phyloP scores from a whole-genome alignment of 2,329 filamentous ascomycete genomes.

The Metarhizium brunneum region DNA sequence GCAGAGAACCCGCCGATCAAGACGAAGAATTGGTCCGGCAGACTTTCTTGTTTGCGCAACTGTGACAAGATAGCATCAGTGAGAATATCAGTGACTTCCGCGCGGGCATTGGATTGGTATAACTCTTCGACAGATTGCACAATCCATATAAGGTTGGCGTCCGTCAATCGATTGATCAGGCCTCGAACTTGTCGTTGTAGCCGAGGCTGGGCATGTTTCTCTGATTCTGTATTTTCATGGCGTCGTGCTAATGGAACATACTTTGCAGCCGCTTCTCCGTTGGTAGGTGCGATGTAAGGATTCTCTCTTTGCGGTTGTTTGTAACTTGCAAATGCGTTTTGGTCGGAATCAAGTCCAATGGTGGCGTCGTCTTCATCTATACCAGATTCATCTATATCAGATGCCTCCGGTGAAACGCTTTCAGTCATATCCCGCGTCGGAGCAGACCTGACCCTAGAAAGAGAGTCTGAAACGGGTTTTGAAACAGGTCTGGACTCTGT shows the following conservation, averaged over 20 bases:
- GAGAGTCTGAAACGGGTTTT: slow-evolving; percentile 5
- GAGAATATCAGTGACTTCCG: slow-evolving; percentile 74
- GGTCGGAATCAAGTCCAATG: slow-evolving; percentile 12
- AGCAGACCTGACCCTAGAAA: slow-evolving; percentile 5
- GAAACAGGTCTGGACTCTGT: slow-evolving; percentile 7
- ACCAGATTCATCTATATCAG: neutral
- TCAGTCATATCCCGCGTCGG: neutral
- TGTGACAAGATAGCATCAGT: slow-evolving; percentile 71
- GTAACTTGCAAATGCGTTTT: slow-evolving; percentile 18
- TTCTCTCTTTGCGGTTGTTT: slow-evolving; percentile 60
- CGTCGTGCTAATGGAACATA: slow-evolving; percentile 73
- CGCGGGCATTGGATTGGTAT: slow-evolving; percentile 77
- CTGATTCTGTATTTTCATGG: slow-evolving; percentile 55
- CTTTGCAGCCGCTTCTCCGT: slow-evolving; percentile 46
- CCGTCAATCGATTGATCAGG: slow-evolving; percentile 84
- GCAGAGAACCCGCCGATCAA: slow-evolving; percentile 84
- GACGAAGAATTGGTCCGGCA: slow-evolving; percentile 85
- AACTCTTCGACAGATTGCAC: slow-evolving; percentile 72
- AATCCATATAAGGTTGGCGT: slow-evolving; percentile 80
- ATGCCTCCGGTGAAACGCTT: neutral
- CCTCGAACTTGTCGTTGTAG: slow-evolving; percentile 78
- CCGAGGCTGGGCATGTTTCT: slow-evolving; percentile 57
- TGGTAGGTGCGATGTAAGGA: slow-evolving; percentile 70
- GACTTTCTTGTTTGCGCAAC: slow-evolving; percentile 65
- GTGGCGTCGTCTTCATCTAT: slow-evolving; percentile 31